Conservation (phyloP, 1,284 basidiomycete genomes). For the Marasmius fiardii region DNA sequence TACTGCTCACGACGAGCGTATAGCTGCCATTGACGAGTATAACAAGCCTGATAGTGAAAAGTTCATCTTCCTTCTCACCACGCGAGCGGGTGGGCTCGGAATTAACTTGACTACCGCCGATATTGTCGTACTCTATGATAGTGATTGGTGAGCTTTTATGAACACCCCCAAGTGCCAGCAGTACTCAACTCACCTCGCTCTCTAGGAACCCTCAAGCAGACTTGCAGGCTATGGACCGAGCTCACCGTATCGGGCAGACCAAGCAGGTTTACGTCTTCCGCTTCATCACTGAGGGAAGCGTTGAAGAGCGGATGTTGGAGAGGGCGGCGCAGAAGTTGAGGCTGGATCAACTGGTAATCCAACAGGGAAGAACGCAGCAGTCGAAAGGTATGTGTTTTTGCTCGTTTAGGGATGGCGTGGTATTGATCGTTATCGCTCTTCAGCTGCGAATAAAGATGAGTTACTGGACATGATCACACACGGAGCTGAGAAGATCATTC, state of each 20-base stretch:
- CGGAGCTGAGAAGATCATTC: constrained; percentile 97
- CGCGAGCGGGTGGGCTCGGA: constrained; percentile 96
- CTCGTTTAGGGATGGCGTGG: not conserved
- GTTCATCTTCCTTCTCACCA: constrained; percentile 97
- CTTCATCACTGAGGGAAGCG: constrained; percentile 95
- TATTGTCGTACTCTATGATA: constrained; percentile 96
- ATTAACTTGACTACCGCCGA: constrained; percentile 98
- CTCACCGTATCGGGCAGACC: constrained; percentile 97
- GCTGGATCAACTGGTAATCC: constrained; percentile 96
- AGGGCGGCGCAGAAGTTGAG: constrained; percentile 95
- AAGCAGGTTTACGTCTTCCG: constrained; percentile 99
- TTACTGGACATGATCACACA: constrained; percentile 98
- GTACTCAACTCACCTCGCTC: not conserved
- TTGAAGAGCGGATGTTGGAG: constrained; percentile 97
- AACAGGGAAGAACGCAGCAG: constrained; percentile 83
- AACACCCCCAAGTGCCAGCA: constrained; percentile 3
- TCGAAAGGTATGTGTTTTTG: constrained; percentile 50
- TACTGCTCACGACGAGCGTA: constrained; percentile 96
- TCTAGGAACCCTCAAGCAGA: constrained; percentile 96
- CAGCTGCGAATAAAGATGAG: constrained; percentile 94
- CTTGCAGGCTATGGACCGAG: constrained; percentile 98
- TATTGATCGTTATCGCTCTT: constrained; percentile 7
- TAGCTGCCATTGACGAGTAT: constrained; percentile 95
- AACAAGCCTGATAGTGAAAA: constrained; percentile 95
- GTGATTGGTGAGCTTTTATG: constrained; percentile 74